Evolutionary conservation across 192 early-diverging fungal genomes (phyloP).

Genomic region (Mortierella claussenii): DNA sequence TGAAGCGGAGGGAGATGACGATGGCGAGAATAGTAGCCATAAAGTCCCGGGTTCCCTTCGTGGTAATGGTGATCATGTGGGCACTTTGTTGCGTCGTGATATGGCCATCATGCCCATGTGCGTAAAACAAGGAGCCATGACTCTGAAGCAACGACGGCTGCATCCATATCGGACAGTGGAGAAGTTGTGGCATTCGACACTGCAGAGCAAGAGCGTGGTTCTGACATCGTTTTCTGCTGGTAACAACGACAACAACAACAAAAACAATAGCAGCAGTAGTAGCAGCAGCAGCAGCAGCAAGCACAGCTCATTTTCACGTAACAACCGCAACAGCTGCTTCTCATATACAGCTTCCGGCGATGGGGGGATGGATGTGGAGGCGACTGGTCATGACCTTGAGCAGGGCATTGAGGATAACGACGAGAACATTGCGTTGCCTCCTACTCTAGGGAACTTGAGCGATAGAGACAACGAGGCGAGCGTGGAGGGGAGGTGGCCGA

Average conservation of each 20-base stretch:
- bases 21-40: too few relatives aligned
- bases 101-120: too few relatives aligned
- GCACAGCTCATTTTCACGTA: too few relatives aligned
- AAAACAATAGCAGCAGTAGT: background rate
- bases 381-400: too few relatives aligned
- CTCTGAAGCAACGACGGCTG: background rate
- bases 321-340: too few relatives aligned
- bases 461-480: background rate
- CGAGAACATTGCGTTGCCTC: background rate
- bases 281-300: background rate
- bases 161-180: constrained; percentile 24
- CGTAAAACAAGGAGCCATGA: background rate
- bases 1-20: too few relatives aligned
- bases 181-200: constrained; percentile 46
- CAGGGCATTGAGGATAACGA: background rate
- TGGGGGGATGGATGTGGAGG: too few relatives aligned
- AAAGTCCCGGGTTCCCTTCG: background rate
- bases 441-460: background rate
- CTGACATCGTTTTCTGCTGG: background rate
- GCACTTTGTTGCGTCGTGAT: too few relatives aligned
- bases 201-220: constrained; percentile 9
- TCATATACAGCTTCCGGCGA: too few relatives aligned
- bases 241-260: background rate
- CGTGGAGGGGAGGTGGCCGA: constrained; percentile 19
- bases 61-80: background rate